Conservation (phyloP, 2,329 filamentous ascomycete species). For the Fusarium sp. region DNA sequence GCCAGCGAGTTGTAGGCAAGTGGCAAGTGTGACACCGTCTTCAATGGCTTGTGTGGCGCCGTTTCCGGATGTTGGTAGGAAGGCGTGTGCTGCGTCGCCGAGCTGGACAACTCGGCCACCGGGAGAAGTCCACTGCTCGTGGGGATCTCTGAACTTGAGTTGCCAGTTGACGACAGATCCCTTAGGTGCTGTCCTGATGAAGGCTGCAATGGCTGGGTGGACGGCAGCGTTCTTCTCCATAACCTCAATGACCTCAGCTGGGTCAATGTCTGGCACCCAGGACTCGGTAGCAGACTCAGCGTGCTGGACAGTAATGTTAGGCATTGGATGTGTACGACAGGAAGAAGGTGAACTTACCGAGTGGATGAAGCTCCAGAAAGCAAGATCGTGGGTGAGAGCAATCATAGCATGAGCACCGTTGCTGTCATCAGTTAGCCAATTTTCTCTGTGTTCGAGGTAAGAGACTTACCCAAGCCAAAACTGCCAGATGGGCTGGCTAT, state of each 20-base stretch:
- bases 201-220: slow-evolving; percentile 21
- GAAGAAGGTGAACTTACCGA: not conserved
- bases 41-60: slow-evolving; percentile 29
- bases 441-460: accelerated
- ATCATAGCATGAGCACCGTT: slow-evolving; percentile 33
- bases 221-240: slow-evolving; percentile 34
- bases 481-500: slow-evolving; percentile 19
- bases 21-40: slow-evolving; percentile 29
- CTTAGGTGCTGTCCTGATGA: slow-evolving; percentile 29
- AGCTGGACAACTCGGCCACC: slow-evolving; percentile 29
- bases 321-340: accelerated
- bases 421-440: not conserved
- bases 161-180: slow-evolving; percentile 34
- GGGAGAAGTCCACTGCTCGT: slow-evolving; percentile 32
- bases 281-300: slow-evolving; percentile 28
- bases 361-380: slow-evolving; percentile 34
- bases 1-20: slow-evolving; percentile 12
- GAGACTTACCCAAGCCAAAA: slow-evolving; percentile 26
- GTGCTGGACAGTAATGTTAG: not conserved
- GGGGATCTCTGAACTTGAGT: slow-evolving; percentile 31
- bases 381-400: slow-evolving; percentile 14
- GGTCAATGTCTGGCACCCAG: slow-evolving; percentile 27
- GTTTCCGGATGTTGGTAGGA: slow-evolving; percentile 26
- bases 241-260: slow-evolving; percentile 18
- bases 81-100: slow-evolving; percentile 28